Evolutionary conservation across 495 filamentous ascomycete genomes (phyloP).

Genomic region (Lasiosphaeria hispida): DNA sequence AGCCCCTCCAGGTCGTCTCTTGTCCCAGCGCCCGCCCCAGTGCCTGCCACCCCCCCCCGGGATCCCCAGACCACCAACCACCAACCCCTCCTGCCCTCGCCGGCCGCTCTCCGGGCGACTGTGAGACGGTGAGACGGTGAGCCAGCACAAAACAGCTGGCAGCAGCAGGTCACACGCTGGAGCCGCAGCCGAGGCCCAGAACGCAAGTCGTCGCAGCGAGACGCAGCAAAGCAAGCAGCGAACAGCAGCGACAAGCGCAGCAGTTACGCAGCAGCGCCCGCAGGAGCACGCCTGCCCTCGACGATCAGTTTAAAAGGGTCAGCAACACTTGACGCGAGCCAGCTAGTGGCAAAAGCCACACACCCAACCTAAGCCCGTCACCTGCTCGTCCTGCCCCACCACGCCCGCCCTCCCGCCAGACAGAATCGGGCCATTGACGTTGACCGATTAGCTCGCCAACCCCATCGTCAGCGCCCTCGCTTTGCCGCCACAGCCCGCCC

Average conservation of each 20-base stretch:
- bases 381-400: constrained; percentile 21
- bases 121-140: neutral
- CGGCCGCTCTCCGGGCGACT: neutral
- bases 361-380: constrained; percentile 20
- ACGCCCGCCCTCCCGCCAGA: constrained; percentile 11
- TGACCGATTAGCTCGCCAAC: constrained; percentile 12
- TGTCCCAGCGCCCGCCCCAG: neutral
- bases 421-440: constrained; percentile 10
- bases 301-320: constrained; percentile 3
- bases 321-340: constrained; percentile 14
- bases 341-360: constrained; percentile 22
- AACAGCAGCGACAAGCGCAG: neutral
- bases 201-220: neutral
- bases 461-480: constrained; percentile 14
- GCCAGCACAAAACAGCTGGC: neutral
- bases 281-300: neutral
- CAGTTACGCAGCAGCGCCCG: neutral
- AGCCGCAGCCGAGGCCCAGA: constrained; percentile 3
- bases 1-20: neutral
- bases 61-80: neutral
- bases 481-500: constrained; percentile 29
- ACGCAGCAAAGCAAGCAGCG: neutral
- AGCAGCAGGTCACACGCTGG: neutral
- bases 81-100: neutral
- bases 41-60: neutral